Conservation (phyloP, 2,329 filamentous ascomycete genomes). For the Tolypocladium paradoxum region DNA sequence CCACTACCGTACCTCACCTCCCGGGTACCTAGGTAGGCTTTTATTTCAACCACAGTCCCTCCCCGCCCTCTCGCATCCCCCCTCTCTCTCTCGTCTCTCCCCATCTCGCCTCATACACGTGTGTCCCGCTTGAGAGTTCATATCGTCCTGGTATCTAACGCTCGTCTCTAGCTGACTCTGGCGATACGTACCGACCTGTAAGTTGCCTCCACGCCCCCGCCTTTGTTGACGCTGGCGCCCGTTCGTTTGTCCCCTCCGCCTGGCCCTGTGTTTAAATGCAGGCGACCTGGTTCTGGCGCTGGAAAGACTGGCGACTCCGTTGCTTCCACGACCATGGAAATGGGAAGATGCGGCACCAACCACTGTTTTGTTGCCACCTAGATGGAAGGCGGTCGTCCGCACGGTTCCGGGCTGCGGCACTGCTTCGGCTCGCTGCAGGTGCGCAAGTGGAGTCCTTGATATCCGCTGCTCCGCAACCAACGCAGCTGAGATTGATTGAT, state of each 20-base stretch:
- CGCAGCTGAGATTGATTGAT: neutral
- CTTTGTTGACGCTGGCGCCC: neutral
- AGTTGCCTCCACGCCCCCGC: constrained; percentile 20
- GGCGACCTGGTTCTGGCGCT: neutral
- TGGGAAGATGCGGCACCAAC: neutral
- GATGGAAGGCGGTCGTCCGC: neutral
- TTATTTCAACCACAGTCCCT: constrained; percentile 20
- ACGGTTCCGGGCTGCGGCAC: neutral
- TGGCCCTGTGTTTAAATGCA: neutral
- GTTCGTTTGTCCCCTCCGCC: constrained; percentile 6
- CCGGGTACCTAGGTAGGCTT: neutral
- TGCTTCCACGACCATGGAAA: neutral
- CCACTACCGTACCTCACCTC: constrained; percentile 14
- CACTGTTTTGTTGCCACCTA: neutral
- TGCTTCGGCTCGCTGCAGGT: constrained; percentile 3
- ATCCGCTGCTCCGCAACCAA: neutral
- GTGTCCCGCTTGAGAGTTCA: constrained; percentile 10
- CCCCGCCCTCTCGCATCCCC: constrained; percentile 14
- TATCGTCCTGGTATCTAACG: constrained; percentile 27
- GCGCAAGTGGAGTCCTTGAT: constrained; percentile 1
- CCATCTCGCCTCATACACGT: constrained; percentile 8
- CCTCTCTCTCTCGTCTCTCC: neutral
- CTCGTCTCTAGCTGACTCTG: constrained; percentile 42
- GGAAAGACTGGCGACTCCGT: neutral
- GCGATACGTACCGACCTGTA: constrained; percentile 51